Percentiles rank a stretch among this genome's conserved stretches.
These are phyloP conservation scores for Amaranthus tricolor DNA, from an alignment of 179 eudicot species.

Conservation along the genomic window DNA sequence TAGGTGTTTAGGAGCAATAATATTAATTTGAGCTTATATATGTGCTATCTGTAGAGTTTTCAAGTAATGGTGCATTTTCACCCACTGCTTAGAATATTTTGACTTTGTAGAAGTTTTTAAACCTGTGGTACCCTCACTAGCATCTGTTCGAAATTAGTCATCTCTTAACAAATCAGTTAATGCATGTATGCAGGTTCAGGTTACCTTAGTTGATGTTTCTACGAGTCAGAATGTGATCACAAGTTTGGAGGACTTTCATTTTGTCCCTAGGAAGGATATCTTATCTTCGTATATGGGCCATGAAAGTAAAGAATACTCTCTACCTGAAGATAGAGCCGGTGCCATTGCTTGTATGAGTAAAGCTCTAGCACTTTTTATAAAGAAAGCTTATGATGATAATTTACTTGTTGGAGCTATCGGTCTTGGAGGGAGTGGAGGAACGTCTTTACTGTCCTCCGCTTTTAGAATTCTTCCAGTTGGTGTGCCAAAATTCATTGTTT, in stretches of 20 bases:
- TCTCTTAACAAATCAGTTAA: neutral
- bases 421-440: slow-evolving; percentile 97
- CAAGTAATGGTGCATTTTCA: neutral
- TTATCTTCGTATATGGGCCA: slow-evolving; percentile 48
- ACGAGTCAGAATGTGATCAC: slow-evolving; percentile 51
- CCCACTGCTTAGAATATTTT: neutral
- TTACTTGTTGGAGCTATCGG: slow-evolving; percentile 79
- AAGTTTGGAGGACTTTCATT: slow-evolving; percentile 46
- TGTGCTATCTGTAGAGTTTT: neutral
- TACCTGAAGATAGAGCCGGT: slow-evolving; percentile 84
- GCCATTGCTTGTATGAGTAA: slow-evolving; percentile 75
- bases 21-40: neutral
- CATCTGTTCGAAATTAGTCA: neutral
- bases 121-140: neutral
- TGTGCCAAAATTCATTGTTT: slow-evolving; percentile 78
- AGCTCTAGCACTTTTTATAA: slow-evolving; percentile 53
- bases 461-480: slow-evolving; percentile 80
- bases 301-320: slow-evolving; percentile 33
- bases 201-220: slow-evolving; percentile 84
- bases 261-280: slow-evolving; percentile 66
- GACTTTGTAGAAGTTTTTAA: neutral
- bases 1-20: neutral
- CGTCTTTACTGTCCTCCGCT: slow-evolving; percentile 73
- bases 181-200: slow-evolving; percentile 52
- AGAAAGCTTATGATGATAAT: slow-evolving; percentile 48